Base-by-base conservation (phyloP, 768 basidiomycete species). In the Leccinum longicurvipes region DNA sequence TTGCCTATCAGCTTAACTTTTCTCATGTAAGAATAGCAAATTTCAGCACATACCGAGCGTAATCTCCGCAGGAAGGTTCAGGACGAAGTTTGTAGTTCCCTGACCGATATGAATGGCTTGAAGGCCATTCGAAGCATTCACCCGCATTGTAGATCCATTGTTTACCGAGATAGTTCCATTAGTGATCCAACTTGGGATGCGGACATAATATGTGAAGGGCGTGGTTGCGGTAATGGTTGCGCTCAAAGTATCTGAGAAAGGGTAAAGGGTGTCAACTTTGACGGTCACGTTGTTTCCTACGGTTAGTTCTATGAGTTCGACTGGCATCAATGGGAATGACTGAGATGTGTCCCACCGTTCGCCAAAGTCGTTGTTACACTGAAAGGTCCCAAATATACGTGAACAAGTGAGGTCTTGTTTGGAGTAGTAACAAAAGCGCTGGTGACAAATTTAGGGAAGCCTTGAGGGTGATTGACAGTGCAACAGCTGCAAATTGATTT, bases 401-500 rank as follows among this genome's bases (percentile, higher is more conserved):
- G 79, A 6, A 79, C 76, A 5, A 81, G 71, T 0, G 77, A 77
- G n/a, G 65, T 56, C 53, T 78, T 0, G 73, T 75, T 24, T 34
- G 11, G 45, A 15, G 53, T 47, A 11, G 29, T 39, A 14, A 82
- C 65, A 62, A 83, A 82, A 6, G 80, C 73, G 62, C 79, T 80
- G 21, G 76, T 72, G 52, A 81, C 73, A 63, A 82, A 81, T 57
- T 81, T 82, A 1, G 80, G 80, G 76, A 77, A 81, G 27, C 78
- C 79, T 62, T 82, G 80, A 23, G 80, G 80, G 55, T 77, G 75
- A 55, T 81, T 80, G 49, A 81, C 81, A 1, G 79, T 80, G 67
- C 80, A 81, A 56, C 79, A 80, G 1, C 76, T 77, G 45, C 12
- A 47, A 17, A 17, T 25, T 9, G 21, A 36, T 47, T 31, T 14